Evolutionary conservation across 2,329 filamentous ascomycete species (phyloP), one percentile per base, ranked within the genome.

Genomic region (Aureobasidium mangrovei): DNA sequence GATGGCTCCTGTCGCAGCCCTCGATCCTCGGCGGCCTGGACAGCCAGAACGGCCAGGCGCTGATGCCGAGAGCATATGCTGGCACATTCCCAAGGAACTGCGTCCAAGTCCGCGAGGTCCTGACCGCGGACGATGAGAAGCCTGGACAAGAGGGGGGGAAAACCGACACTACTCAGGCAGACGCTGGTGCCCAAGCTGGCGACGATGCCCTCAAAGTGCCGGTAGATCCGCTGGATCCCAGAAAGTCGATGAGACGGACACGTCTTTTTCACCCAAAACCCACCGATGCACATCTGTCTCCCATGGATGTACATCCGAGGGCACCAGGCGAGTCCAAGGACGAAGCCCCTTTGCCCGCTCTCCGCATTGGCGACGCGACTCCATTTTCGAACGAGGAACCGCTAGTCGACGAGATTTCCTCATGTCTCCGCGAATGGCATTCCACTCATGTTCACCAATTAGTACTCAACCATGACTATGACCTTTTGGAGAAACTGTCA

Each of bases 281-380:
- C 5, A 47, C 40, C 9, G 28, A 56, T 26, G 31, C 48, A 4
- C 48, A 47, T 8, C 36, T 59, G 2, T 28, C 43, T 9, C 53
- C 57, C 8, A 40, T 51, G 32, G 49, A 59, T 10, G 44, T 57
- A 4, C 32, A 43, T 45, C 71, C 74, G 59, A 80, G 84, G 58
- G 81, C 90, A 62, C 83, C 84, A 1, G 77, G 81, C 65, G 80
- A 76, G 27, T 83, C 84, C 8, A 89, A 88, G 62, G 93, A 91
- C 31, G 82, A 89, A 8, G 94, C 94, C 8, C 93, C 93, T 0
- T 91, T 98, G 7, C 93, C 93, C 4, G 93, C 97, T 86, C 78
- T 98, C 52, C 95, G 96, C 70, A 91, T 98, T 67, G 93, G 93
- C 56, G 93, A 98, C 65, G 93, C 98, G 73, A 95, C 90, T 2